Percentiles rank a stretch among this genome's conserved stretches.
Conservation (phyloP, 2,329 filamentous ascomycete species). For the Aspergillus luchuensis region DNA sequence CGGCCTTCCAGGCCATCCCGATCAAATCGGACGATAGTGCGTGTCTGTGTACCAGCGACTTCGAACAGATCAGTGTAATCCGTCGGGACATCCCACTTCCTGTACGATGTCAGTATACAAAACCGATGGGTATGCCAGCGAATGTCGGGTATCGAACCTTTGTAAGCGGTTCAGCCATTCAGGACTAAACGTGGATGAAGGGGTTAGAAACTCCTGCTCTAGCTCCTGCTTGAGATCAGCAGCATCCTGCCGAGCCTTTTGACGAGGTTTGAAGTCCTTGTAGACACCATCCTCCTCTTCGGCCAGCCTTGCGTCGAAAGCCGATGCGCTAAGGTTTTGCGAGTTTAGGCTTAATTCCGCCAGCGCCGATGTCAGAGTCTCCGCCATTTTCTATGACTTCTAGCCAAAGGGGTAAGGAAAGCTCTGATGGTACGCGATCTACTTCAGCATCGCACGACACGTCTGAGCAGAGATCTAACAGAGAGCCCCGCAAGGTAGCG, state of each 20-base stretch:
- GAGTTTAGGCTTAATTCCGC: conserved; percentile 30
- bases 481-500: background rate
- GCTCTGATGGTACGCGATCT: background rate
- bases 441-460: background rate
- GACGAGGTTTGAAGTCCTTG: conserved; percentile 44
- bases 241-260: conserved; percentile 49
- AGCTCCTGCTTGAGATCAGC: conserved; percentile 70
- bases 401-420: background rate
- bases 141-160: conserved; percentile 54
- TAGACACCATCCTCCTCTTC: conserved; percentile 34
- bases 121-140: background rate
- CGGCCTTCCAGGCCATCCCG: conserved; percentile 88
- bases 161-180: conserved; percentile 89
- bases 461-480: background rate
- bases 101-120: conserved; percentile 24
- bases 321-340: conserved; percentile 25
- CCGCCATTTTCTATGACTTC: conserved; percentile 24
- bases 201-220: conserved; percentile 75
- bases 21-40: conserved; percentile 91
- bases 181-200: conserved; percentile 74
- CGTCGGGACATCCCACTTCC: conserved; percentile 76
- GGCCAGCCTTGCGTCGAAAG: conserved; percentile 33
- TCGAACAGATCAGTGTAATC: conserved; percentile 84
- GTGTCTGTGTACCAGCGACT: conserved; percentile 85
- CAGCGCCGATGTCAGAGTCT: conserved; percentile 31